Conservation (phyloP, 345 rosid genomes). For the Pistacia vera region DNA sequence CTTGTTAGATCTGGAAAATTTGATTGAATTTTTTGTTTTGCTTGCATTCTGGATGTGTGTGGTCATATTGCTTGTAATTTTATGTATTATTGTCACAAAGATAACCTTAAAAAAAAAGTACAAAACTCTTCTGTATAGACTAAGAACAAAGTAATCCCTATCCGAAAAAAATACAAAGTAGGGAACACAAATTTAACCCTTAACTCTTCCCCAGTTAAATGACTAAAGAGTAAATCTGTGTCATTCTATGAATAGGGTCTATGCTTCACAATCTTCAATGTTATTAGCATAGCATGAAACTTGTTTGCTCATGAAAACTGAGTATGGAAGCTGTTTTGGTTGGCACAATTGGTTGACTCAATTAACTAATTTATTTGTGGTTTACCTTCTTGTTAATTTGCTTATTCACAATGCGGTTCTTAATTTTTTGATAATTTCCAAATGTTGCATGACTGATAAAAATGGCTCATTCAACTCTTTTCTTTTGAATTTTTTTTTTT, state of each 20-base stretch:
- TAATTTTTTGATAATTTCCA: neutral
- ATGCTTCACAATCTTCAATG: neutral
- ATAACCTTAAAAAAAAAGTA: too few relatives aligned
- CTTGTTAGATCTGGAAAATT: neutral
- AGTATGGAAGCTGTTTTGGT: neutral
- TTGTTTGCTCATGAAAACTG: neutral
- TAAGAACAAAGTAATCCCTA: too few relatives aligned
- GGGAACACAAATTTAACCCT: too few relatives aligned
- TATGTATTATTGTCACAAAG: neutral
- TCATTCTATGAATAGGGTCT: neutral
- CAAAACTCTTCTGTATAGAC: too few relatives aligned
- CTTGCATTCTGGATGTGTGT: neutral
- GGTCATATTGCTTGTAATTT: neutral
- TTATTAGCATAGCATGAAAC: neutral
- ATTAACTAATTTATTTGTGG: neutral
- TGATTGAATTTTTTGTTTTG: neutral
- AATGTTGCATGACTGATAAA: neutral
- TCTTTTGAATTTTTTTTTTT: neutral
- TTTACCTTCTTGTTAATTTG: neutral
- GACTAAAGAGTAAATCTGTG: too few relatives aligned
- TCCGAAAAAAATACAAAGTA: too few relatives aligned
- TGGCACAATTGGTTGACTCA: constrained; percentile 2
- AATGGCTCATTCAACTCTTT: constrained; percentile 1
- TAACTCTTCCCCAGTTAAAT: too few relatives aligned
- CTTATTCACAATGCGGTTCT: neutral